A percentile compares a stretch with the other conserved stretches of the same genome.
Evolutionary conservation across 768 basidiomycete species (phyloP).

Genomic region (Podaxis mareebaensis): DNA sequence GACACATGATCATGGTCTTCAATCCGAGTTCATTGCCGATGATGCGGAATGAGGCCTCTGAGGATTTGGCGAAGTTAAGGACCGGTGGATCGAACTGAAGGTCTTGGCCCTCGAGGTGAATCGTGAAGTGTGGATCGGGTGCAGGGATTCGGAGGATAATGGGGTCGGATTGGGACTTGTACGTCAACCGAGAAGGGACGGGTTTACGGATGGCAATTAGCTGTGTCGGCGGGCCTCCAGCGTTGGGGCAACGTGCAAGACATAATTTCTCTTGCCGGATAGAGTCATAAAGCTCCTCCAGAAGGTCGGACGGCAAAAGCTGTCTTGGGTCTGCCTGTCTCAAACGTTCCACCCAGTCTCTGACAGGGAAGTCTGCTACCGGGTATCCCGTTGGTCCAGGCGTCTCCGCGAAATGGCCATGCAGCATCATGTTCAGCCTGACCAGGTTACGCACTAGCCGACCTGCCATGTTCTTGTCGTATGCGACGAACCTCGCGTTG

Average conservation of each 20-base stretch:
- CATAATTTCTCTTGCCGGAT: constrained; percentile 70
- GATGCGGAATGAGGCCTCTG: constrained; percentile 87
- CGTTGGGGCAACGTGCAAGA: constrained; percentile 59
- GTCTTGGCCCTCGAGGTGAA: constrained; percentile 87
- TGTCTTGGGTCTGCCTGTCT: constrained; percentile 71
- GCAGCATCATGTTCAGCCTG: constrained; percentile 86
- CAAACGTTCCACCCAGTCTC: constrained; percentile 86
- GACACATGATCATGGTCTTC: constrained; percentile 81
- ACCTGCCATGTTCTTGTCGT: constrained; percentile 78
- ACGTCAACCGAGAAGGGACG: constrained; percentile 78
- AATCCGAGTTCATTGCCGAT: constrained; percentile 83
- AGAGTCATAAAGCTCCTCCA: constrained; percentile 79
- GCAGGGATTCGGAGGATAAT: constrained; percentile 86
- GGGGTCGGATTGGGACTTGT: constrained; percentile 85
- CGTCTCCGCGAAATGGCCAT: constrained; percentile 68
- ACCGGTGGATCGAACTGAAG: constrained; percentile 85
- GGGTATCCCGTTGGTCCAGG: constrained; percentile 55
- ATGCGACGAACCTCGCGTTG: constrained; percentile 75
- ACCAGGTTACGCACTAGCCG: constrained; percentile 79
- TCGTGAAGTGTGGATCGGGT: constrained; percentile 77
- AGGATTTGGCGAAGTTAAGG: constrained; percentile 74
- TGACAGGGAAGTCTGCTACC: constrained; percentile 60
- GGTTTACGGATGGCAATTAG: constrained; percentile 70
- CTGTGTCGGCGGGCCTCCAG: constrained; percentile 45
- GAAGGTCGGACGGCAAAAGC: constrained; percentile 70